Conservation (phyloP, 1,139 yeast species). For the Zygotorulaspora mrakii region DNA sequence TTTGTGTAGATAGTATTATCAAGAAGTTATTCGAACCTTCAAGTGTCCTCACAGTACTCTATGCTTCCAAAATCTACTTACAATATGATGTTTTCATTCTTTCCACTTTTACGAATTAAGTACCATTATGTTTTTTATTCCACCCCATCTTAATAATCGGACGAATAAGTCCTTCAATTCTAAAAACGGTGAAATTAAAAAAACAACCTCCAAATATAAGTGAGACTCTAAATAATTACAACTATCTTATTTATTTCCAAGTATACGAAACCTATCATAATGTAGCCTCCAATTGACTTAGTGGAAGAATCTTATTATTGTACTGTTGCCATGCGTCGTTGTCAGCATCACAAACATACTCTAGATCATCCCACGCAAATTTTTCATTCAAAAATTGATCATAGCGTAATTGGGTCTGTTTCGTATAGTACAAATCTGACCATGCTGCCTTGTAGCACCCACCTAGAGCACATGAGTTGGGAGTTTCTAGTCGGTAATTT, state of each 20-base stretch:
- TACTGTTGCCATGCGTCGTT: conserved; percentile 36
- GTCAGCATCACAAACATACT: conserved; percentile 37
- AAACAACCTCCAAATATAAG: not conserved
- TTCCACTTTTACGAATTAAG: not conserved
- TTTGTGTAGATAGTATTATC: conserved; percentile 1
- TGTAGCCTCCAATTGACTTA: conserved; percentile 34
- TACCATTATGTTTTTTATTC: not conserved
- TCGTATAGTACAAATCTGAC: conserved; percentile 40
- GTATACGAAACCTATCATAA: conserved; percentile 8
- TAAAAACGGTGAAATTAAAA: not conserved
- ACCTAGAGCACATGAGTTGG: conserved; percentile 94
- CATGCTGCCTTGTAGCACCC: conserved; percentile 87
- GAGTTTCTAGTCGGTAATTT: conserved; percentile 67
- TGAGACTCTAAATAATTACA: not conserved
- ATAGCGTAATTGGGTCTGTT: conserved; percentile 26
- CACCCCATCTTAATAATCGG: conserved; percentile 6
- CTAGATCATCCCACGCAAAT: conserved; percentile 48
- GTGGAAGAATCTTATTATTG: conserved; percentile 34
- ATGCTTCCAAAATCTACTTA: not conserved
- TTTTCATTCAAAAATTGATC: conserved; percentile 43
- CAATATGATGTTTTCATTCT: not conserved
- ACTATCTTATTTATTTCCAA: not conserved
- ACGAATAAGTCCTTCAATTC: conserved; percentile 8
- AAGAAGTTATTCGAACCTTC: not conserved
- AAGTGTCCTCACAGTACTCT: not conserved